Conservation (phyloP, 2,329 filamentous ascomycete genomes). For the Exophiala phaeomuriformis region DNA sequence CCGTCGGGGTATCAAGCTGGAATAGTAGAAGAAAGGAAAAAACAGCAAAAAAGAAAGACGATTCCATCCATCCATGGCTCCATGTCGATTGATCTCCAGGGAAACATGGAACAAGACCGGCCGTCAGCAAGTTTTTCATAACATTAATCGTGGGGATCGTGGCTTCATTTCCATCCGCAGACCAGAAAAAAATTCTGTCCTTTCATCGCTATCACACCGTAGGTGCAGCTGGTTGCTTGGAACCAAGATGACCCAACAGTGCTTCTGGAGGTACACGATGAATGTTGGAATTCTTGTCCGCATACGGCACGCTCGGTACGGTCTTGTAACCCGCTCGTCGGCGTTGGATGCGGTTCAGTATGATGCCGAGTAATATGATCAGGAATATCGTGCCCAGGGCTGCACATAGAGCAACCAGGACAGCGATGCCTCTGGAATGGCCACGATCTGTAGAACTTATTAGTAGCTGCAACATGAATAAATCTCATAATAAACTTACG, state of each 20-base stretch:
- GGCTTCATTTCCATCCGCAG: constrained; percentile 12
- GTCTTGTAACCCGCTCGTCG: constrained; percentile 42
- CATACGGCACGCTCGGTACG: constrained; percentile 39
- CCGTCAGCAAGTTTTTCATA: background rate
- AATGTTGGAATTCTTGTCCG: constrained; percentile 42
- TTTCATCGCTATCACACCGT: constrained; percentile 10
- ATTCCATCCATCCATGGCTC: background rate
- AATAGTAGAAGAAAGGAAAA: background rate
- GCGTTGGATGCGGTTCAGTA: constrained; percentile 43
- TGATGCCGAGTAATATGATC: constrained; percentile 41
- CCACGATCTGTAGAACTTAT: constrained; percentile 29
- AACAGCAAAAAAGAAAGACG: background rate
- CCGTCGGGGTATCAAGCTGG: background rate
- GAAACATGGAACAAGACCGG: background rate
- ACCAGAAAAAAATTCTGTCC: background rate
- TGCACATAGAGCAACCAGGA: constrained; percentile 42
- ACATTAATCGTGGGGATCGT: constrained; percentile 19
- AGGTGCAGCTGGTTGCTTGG: constrained; percentile 13
- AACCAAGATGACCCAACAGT: constrained; percentile 32
- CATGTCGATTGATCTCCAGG: background rate
- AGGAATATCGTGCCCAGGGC: constrained; percentile 44
- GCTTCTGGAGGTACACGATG: constrained; percentile 42
- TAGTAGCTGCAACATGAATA: constrained; percentile 3
- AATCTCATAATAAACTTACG: constrained; percentile 44
- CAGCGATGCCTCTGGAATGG: constrained; percentile 40